These are phyloP conservation scores for Staphylotrichum tortipilum DNA, from an alignment of 495 filamentous ascomycete genomes.

Conservation along the genomic window DNA sequence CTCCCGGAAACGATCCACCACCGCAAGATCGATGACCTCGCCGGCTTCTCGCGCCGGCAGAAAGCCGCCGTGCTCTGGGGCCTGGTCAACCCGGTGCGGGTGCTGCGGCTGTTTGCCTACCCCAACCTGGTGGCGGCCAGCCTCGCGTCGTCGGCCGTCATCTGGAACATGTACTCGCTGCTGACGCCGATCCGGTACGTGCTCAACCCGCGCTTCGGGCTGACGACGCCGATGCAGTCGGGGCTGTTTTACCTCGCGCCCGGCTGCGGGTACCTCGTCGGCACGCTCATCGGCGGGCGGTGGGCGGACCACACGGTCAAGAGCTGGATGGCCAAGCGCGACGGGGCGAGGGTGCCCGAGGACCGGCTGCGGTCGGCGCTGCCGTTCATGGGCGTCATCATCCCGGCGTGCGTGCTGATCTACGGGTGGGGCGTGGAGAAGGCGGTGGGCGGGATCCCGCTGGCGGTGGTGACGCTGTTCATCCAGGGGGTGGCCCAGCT, in stretches of 20 bases:
- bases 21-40: conserved; percentile 47
- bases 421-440: conserved; percentile 69
- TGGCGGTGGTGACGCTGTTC: conserved; percentile 64
- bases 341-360: conserved; percentile 54
- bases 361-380: conserved; percentile 58
- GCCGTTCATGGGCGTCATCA: conserved; percentile 49
- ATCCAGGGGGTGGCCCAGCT: conserved; percentile 62
- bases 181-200: conserved; percentile 69
- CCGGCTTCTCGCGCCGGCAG: conserved; percentile 35
- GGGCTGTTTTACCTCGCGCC: conserved; percentile 70
- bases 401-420: conserved; percentile 57
- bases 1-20: conserved; percentile 63
- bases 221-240: conserved; percentile 55
- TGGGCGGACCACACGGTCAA: conserved; percentile 61
- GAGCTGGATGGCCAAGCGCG: conserved; percentile 50
- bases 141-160: conserved; percentile 50
- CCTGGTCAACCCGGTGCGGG: conserved; percentile 55
- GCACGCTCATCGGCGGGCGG: conserved; percentile 62
- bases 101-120: conserved; percentile 52
- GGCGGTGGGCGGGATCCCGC: conserved; percentile 53
- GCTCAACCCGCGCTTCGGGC: conserved; percentile 53
- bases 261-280: conserved; percentile 58
- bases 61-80: conserved; percentile 47
- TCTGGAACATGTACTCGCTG: conserved; percentile 68
- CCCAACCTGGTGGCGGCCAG: conserved; percentile 58